A percentile compares a stretch with the other conserved stretches of the same genome.
phyloP scores from a whole-genome alignment of 257 asterid genomes.

The Cinchona pubescens region DNA sequence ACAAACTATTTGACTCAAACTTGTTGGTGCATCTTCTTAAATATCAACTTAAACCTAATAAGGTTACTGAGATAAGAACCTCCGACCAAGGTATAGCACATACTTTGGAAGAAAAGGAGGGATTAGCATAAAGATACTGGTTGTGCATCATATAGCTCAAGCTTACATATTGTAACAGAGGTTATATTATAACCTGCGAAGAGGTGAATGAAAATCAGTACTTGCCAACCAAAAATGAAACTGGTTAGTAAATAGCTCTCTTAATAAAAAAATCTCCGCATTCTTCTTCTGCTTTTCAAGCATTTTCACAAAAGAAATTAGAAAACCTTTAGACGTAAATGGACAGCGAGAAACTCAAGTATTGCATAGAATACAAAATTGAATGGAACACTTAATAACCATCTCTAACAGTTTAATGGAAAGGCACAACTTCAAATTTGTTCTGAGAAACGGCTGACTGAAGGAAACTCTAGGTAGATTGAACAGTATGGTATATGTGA shows the following conservation, averaged over 20 bases:
- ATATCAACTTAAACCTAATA: neutral
- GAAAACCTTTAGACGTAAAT: neutral
- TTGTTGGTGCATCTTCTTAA: neutral
- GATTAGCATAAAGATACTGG: neutral
- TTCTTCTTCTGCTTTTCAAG: neutral
- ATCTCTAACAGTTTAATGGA: neutral
- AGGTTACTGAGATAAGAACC: constrained; percentile 1
- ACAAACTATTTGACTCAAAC: neutral
- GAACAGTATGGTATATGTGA: neutral
- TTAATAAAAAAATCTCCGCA: neutral
- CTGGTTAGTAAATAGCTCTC: neutral
- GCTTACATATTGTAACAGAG: neutral
- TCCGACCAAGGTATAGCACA: neutral
- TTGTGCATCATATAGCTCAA: neutral
- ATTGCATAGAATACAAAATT: neutral
- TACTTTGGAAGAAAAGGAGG: neutral
- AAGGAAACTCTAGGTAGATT: neutral
- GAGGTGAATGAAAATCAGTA: neutral
- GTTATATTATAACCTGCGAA: neutral
- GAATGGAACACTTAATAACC: neutral
- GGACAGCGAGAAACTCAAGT: neutral
- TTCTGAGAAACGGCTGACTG: neutral
- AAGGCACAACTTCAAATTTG: neutral
- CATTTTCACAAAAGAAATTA: neutral
- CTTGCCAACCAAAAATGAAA: neutral